These are phyloP conservation scores for Aspergillus fumigatiaffinis DNA, from an alignment of 2,329 filamentous ascomycete species.

Conservation along the genomic window DNA sequence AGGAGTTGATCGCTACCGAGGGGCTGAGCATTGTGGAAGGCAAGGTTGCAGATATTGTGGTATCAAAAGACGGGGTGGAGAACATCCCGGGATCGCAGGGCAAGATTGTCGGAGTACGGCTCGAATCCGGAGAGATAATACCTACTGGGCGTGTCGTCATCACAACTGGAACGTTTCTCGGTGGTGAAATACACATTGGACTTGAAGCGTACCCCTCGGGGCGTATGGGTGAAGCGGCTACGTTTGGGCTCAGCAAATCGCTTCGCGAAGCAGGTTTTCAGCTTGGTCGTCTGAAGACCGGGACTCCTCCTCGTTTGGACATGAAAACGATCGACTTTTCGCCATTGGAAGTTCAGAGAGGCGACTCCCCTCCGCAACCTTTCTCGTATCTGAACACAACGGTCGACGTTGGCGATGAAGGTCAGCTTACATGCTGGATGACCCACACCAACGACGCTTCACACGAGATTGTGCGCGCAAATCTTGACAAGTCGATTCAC, in stretches of 20 bases:
- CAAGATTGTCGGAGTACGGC: constrained; percentile 75
- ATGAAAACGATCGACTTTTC: constrained; percentile 76
- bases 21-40: constrained; percentile 78
- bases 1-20: constrained; percentile 73
- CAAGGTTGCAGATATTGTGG: constrained; percentile 87
- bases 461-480: constrained; percentile 78
- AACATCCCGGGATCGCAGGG: constrained; percentile 54
- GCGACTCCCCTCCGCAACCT: constrained; percentile 79
- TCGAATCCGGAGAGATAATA: constrained; percentile 84
- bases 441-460: constrained; percentile 81
- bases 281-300: constrained; percentile 88
- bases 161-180: constrained; percentile 91
- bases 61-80: constrained; percentile 53
- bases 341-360: constrained; percentile 66
- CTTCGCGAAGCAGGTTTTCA: constrained; percentile 83
- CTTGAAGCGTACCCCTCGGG: constrained; percentile 80
- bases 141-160: constrained; percentile 80
- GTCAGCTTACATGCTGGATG: constrained; percentile 80
- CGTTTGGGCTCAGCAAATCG: constrained; percentile 87
- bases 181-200: constrained; percentile 95
- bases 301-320: constrained; percentile 85
- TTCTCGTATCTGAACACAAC: constrained; percentile 85
- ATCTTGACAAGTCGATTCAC: constrained; percentile 94
- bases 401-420: constrained; percentile 64
- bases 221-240: constrained; percentile 89